Conservation (phyloP, 305 asterid genomes). For the Fraxinus greggii region DNA sequence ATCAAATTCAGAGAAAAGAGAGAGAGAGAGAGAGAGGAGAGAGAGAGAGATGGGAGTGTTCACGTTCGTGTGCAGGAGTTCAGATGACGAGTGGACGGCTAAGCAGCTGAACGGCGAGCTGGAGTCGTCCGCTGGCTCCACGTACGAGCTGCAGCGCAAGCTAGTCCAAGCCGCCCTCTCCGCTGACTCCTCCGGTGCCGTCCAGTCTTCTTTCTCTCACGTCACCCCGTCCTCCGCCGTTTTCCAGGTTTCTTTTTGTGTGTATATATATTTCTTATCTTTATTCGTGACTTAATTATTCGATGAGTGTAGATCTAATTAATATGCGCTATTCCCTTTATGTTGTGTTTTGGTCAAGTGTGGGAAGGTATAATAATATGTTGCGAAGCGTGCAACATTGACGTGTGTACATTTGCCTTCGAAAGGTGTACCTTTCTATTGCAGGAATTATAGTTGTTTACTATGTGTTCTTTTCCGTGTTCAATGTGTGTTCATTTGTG, state of each 20-base stretch:
- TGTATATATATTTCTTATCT: not conserved
- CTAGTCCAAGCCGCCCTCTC: conserved; percentile 55
- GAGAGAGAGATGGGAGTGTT: conserved; percentile 49
- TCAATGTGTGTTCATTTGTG: not conserved
- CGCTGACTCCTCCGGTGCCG: conserved; percentile 51
- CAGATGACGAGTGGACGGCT: conserved; percentile 52
- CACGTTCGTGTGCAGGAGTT: conserved; percentile 49
- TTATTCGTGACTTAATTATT: not conserved
- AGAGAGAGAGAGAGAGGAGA: not conserved
- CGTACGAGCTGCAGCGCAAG: conserved; percentile 54
- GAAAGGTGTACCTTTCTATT: not conserved
- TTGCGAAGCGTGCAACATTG: not conserved
- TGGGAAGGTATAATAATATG: not conserved
- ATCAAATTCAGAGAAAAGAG: not conserved
- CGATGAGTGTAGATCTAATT: not conserved
- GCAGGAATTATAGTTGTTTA: not conserved
- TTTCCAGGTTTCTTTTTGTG: conserved; percentile 52
- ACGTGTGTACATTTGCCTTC: not conserved
- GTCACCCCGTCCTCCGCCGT: conserved; percentile 56
- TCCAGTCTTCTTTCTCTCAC: conserved; percentile 55
- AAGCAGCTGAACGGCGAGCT: conserved; percentile 52
- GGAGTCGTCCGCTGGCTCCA: conserved; percentile 45
- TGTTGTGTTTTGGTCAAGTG: not conserved
- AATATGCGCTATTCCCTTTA: not conserved
- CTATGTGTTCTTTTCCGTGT: not conserved